These are phyloP conservation scores for Leishmania tropica DNA, from an alignment of 208 protist species.

Conservation along the genomic window DNA sequence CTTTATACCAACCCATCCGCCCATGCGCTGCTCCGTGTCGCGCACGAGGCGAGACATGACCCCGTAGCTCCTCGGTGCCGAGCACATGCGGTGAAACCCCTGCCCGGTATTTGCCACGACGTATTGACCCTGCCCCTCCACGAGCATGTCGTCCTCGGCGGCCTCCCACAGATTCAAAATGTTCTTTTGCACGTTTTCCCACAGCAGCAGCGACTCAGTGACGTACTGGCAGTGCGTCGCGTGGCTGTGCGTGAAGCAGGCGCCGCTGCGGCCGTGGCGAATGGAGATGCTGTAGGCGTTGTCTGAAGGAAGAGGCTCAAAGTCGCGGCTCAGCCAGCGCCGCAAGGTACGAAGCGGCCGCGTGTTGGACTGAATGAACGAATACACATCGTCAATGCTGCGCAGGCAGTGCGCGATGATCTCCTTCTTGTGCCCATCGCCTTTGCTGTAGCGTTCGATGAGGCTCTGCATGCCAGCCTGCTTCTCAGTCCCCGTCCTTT, in stretches of 20 bases:
- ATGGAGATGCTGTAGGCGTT: slow-evolving; percentile 53
- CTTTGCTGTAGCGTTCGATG: slow-evolving; percentile 53
- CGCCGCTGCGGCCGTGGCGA: slow-evolving; percentile 59
- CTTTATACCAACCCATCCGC: slow-evolving; percentile 95
- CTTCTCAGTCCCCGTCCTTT: slow-evolving; percentile 52
- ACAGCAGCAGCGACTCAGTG: slow-evolving; percentile 95
- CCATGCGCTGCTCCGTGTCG: slow-evolving; percentile 76
- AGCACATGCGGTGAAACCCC: slow-evolving; percentile 95
- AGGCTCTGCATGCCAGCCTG: slow-evolving; percentile 53
- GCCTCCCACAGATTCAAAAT: slow-evolving; percentile 96
- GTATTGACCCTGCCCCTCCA: slow-evolving; percentile 61
- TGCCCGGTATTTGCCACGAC: slow-evolving; percentile 93
- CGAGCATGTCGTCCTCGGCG: slow-evolving; percentile 94
- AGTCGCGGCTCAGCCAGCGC: slow-evolving; percentile 60
- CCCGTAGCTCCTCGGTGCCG: slow-evolving; percentile 78
- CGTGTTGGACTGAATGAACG: slow-evolving; percentile 88
- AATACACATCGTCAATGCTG: slow-evolving; percentile 95
- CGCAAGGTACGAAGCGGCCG: slow-evolving; percentile 70
- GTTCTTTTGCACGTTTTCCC: slow-evolving; percentile 92
- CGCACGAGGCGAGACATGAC: slow-evolving; percentile 86
- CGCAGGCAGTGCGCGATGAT: slow-evolving; percentile 89
- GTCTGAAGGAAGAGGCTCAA: slow-evolving; percentile 38
- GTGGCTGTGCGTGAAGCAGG: slow-evolving; percentile 95
- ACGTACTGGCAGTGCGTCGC: slow-evolving; percentile 95
- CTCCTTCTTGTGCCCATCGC: slow-evolving; percentile 28